Base-by-base conservation (phyloP, 2,329 filamentous ascomycete species). In the Seiridium cupressi region DNA sequence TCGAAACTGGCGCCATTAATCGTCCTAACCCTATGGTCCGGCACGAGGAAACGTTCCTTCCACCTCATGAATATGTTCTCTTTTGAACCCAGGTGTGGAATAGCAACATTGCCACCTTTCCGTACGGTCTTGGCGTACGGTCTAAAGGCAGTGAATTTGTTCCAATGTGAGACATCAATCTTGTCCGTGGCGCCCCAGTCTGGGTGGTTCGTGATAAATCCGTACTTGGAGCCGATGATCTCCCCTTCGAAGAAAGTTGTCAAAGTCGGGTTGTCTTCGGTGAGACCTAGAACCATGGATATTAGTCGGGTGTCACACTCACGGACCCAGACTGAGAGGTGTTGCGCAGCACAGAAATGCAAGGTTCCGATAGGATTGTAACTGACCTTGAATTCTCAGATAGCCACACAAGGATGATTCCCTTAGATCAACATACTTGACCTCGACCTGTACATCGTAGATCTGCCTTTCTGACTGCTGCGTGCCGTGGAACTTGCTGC, bases 171-270 rank as follows among this genome's bases (percentile, higher is more conserved):
- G 66, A 96, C 81, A 74, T 99, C 95, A 56, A 92, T 92, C 77
- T 95, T 96, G 68, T 95, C 90, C 60, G 85, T 94, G 51, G 93
- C 94, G 57, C 94, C 95, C 95, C 95, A 99, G 68, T 88, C 87
- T 60, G 91, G 86, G 73, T 97, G 92, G 65, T 91, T 87, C 44
- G 95, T 99, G 64, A 90, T 85, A 78, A 99, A 99, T n/a, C 88
- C 90, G 77, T 98, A 93, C 72, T 96, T 96, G 60, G 88, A 89
- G 54, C 95, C 95, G 65, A 99, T 97, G 58, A 99, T 96, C 77
- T 99, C 95, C 73, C 94, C 93, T 76, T 98, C 94, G 69, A 99
- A 99, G 74, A 96, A 99, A 1, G 95, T 99, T 7, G 94, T 98
- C 55, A 99, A 81, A n/a, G 93, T 97, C 10, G 94, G 94, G 73